Conservation (phyloP, 495 filamentous ascomycete species). For the Aspergillus cristatus region DNA sequence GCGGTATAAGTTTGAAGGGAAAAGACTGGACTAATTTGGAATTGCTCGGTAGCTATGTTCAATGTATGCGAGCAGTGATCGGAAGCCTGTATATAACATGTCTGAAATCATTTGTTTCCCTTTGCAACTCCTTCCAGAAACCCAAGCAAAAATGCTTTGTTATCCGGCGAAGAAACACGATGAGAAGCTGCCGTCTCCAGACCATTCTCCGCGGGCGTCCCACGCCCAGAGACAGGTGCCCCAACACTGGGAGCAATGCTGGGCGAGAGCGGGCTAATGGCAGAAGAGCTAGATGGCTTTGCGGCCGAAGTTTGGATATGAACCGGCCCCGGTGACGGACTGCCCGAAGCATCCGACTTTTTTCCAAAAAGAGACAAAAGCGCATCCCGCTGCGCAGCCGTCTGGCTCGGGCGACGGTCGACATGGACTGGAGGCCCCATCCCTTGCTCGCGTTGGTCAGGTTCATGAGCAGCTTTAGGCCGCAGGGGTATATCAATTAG, state of each 20-base stretch:
- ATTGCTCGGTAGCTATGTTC: too few species aligned
- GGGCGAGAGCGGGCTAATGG: constrained; percentile 41
- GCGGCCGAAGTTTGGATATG: constrained; percentile 16
- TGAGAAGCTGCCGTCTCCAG: constrained; percentile 34
- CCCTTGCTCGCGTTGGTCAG: background rate
- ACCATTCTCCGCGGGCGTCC: constrained; percentile 31
- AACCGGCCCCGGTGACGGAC: constrained; percentile 11
- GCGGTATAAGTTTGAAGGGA: too few species aligned
- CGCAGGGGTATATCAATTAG: constrained; percentile 13
- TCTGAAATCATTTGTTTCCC: constrained; percentile 20
- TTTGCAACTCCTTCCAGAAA: constrained; percentile 60
- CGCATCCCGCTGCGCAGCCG: constrained; percentile 54
- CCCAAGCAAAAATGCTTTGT: constrained; percentile 70
- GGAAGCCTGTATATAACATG: too few species aligned
- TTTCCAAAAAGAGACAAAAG: constrained; percentile 69
- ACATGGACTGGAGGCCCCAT: constrained; percentile 11
- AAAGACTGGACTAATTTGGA: too few species aligned
- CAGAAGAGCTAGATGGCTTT: constrained; percentile 17
- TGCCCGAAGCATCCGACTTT: constrained; percentile 21
- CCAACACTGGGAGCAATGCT: constrained; percentile 23
- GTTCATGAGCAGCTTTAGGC: constrained; percentile 10
- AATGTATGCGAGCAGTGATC: too few species aligned
- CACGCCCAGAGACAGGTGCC: constrained; percentile 32
- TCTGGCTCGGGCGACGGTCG: constrained; percentile 37
- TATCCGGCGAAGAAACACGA: constrained; percentile 52